phyloP scores from a whole-genome alignment of 768 basidiomycete species.

The Lactarius tabidus region DNA sequence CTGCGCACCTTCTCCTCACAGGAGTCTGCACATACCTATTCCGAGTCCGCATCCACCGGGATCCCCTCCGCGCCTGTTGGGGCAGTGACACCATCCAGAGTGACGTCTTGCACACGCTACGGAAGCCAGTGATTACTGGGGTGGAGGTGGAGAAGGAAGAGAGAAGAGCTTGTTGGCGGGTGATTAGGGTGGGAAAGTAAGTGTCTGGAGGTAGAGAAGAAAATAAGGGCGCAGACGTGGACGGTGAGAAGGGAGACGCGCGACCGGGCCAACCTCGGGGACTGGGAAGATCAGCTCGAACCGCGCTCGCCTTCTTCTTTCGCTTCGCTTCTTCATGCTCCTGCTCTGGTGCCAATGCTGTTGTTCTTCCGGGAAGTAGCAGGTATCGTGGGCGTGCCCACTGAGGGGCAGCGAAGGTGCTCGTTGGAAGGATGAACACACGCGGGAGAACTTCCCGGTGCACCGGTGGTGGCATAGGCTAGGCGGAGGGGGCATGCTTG shows the following conservation, averaged over 20 bases:
- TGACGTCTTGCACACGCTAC: slow-evolving; percentile 64
- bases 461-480: slow-evolving; percentile 44
- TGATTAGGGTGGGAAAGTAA: slow-evolving; percentile 24
- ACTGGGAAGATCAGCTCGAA: slow-evolving; percentile 23
- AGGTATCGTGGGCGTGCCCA: slow-evolving; percentile 47
- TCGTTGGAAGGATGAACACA: slow-evolving; percentile 68
- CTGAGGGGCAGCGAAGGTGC: slow-evolving; percentile 55
- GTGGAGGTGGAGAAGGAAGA: background rate
- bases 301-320: slow-evolving; percentile 15
- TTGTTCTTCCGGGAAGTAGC: slow-evolving; percentile 33
- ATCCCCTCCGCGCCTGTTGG: slow-evolving; percentile 42
- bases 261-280: slow-evolving; percentile 25
- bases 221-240: slow-evolving; percentile 39
- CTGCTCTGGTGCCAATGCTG: background rate
- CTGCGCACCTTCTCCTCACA: slow-evolving; percentile 36
- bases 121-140: slow-evolving; percentile 60
- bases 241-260: slow-evolving; percentile 37
- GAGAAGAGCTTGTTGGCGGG: slow-evolving; percentile 7
- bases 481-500: slow-evolving; percentile 50
- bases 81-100: slow-evolving; percentile 41
- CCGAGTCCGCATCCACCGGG: slow-evolving; percentile 72
- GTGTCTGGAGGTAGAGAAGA: slow-evolving; percentile 28
- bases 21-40: slow-evolving; percentile 54
- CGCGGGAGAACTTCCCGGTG: slow-evolving; percentile 45
- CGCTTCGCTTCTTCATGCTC: too few species aligned